Evolutionary conservation across 768 basidiomycete genomes (phyloP), one percentile per base, ranked within the genome.

Genomic region (Leccinum arenicola): DNA sequence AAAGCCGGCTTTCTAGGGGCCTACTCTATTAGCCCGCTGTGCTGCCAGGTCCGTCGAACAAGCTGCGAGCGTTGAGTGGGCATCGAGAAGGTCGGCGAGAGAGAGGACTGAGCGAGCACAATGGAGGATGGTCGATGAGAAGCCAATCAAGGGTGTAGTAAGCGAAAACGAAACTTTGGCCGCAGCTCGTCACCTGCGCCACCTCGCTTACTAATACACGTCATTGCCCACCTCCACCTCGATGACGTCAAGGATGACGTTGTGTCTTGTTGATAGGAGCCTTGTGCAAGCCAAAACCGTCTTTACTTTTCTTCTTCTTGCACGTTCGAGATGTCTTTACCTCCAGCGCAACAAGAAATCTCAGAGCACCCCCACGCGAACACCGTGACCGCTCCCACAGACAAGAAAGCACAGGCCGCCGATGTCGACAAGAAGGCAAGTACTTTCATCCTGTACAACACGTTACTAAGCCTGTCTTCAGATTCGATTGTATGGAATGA

Each of bases 341-440:
- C 88, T 7, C 73, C 80, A 33, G 82, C 88, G 8, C 64, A 73
- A 17, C 85, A 84, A 74, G 85, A 89, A 60, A 81, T 88, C 61
- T 80, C 82, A 56, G 75, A 79, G 48, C 77, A 84, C 59, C 88
- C 89, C 10, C 70, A 73, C 48, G 66, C 73, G 56, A 81, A 80
- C 63, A 79, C 85, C 49, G 91, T 94, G 55, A 83, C 85, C 43
- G 80, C 77, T 33, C 89, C 93, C 17, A 79, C 83, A 56, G 79
- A 91, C 71, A 85, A 80, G 59, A 72, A 69, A 7, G 74, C 72
- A 50, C 85, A 86, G 68, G 84, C 88, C 11, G 84, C 82, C 6
- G 93, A 95, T 70, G 82, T 95, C 60, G 85, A 91, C 65, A 82
- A 91, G 66, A 96, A 96, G 78, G 82, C 82, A 53, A 27, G 56